These are phyloP conservation scores for Stentor coeruleus DNA, from an alignment of 73 alveolate species.

Conservation along the genomic window DNA sequence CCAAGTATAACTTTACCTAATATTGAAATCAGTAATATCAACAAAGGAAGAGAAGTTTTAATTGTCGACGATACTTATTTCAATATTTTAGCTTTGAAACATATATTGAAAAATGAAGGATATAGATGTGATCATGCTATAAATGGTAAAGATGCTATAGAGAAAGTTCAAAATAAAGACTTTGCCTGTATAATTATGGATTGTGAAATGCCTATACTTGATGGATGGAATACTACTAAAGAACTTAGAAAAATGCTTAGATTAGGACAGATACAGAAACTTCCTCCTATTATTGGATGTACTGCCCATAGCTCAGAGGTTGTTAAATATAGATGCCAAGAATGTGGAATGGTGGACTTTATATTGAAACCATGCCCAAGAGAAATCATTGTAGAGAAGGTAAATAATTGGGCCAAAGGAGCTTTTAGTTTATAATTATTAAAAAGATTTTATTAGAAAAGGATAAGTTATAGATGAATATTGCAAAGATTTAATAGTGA, in stretches of 20 bases:
- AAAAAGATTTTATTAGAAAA: no score
- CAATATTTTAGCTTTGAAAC: not conserved
- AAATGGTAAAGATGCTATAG: conserved; percentile 12
- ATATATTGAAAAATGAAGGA: not conserved
- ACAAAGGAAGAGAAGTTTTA: not conserved
- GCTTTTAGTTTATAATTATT: no score
- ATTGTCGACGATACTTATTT: conserved; percentile 14
- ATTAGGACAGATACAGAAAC: not conserved
- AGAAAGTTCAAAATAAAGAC: not conserved
- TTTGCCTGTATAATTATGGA: conserved; percentile 12
- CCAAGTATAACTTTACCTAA: not conserved
- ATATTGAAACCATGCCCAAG: conserved; percentile 3
- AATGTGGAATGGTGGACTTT: conserved; percentile 14
- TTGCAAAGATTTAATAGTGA: not conserved
- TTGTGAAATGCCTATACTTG: conserved; percentile 13
- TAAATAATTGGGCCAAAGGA: not conserved
- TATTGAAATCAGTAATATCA: no score
- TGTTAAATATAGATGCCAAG: not conserved
- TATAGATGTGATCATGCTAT: not conserved
- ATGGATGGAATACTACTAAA: not conserved
- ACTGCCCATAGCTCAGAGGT: conserved; percentile 2
- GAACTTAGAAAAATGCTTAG: not conserved
- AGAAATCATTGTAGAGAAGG: not conserved
- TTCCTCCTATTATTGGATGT: conserved; percentile 7
- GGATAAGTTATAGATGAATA: not conserved